A percentile compares a stretch with the other conserved stretches of the same genome.
phyloP scores from a whole-genome alignment of 2,329 filamentous ascomycete genomes.

The Penicillium sp. region DNA sequence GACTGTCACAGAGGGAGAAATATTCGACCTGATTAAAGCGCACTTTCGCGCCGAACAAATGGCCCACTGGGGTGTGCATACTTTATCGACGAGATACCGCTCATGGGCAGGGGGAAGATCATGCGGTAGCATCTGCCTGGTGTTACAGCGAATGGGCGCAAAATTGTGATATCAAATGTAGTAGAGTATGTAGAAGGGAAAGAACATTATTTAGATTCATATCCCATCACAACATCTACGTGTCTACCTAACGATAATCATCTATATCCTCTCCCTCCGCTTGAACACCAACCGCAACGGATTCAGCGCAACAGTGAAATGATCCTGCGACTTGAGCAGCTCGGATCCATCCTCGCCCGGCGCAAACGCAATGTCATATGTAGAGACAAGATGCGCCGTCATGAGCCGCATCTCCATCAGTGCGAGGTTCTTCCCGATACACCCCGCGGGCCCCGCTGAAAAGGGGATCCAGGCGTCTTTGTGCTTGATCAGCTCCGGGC shows the following conservation, averaged over 20 bases:
- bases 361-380: conserved; percentile 7
- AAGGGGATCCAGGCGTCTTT: conserved; percentile 1
- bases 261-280: not conserved
- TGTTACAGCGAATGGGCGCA: not conserved
- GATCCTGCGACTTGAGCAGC: conserved; percentile 6
- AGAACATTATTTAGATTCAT: not conserved
- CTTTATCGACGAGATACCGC: not conserved
- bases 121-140: not conserved
- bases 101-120: not conserved
- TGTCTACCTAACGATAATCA: not conserved
- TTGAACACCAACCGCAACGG: not conserved
- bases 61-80: not conserved
- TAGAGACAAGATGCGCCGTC: not conserved
- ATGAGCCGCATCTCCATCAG: conserved; percentile 10
- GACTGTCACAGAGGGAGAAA: too few species aligned
- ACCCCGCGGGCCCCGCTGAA: not conserved
- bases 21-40: too few species aligned
- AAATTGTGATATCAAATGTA: not conserved
- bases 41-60: too few species aligned
- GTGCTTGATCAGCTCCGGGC: not conserved
- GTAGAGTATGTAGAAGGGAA: too few species aligned
- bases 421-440: conserved; percentile 9
- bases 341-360: conserved; percentile 2
- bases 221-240: not conserved
- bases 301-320: conserved; percentile 6